These are phyloP conservation scores for Macrolepiota fuliginosa DNA, from an alignment of 768 basidiomycete genomes.

Conservation along the genomic window DNA sequence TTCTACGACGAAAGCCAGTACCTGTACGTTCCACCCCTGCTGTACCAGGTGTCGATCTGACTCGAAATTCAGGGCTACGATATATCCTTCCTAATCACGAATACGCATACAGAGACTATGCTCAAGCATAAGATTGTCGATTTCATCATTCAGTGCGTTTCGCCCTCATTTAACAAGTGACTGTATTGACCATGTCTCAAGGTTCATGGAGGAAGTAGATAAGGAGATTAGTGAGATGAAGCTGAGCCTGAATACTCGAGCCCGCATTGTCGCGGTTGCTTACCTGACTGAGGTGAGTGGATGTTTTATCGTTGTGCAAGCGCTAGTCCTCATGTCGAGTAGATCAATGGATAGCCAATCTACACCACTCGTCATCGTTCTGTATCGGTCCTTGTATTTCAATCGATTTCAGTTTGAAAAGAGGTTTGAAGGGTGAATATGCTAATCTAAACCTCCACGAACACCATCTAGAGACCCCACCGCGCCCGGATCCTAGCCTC, in stretches of 20 bases:
- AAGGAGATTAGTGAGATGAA: slow-evolving; percentile 99
- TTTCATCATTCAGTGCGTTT: slow-evolving; percentile 93
- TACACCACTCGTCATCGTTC: slow-evolving; percentile 8
- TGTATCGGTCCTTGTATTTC: slow-evolving; percentile 11
- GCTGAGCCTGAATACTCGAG: slow-evolving; percentile 91
- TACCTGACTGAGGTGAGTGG: slow-evolving; percentile 84
- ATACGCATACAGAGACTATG: slow-evolving; percentile 97
- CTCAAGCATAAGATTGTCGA: slow-evolving; percentile 99
- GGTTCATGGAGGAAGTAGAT: slow-evolving; percentile 99
- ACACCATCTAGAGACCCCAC: neutral
- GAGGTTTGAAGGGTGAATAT: neutral
- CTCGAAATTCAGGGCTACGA: slow-evolving; percentile 80
- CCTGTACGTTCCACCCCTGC: slow-evolving; percentile 45
- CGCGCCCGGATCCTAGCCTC: slow-evolving; percentile 24
- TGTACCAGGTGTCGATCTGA: neutral
- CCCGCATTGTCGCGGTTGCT: slow-evolving; percentile 96
- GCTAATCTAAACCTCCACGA: neutral
- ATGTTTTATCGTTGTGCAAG: neutral
- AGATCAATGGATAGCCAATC: slow-evolving; percentile 39
- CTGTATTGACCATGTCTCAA: slow-evolving; percentile 25
- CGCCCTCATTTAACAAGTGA: neutral
- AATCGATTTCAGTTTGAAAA: neutral
- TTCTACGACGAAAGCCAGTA: slow-evolving; percentile 92
- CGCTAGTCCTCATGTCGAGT: slow-evolving; percentile 8
- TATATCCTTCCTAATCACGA: slow-evolving; percentile 97